phyloP scores from a whole-genome alignment of 257 asterid species.

The Gardenia jasminoides region DNA sequence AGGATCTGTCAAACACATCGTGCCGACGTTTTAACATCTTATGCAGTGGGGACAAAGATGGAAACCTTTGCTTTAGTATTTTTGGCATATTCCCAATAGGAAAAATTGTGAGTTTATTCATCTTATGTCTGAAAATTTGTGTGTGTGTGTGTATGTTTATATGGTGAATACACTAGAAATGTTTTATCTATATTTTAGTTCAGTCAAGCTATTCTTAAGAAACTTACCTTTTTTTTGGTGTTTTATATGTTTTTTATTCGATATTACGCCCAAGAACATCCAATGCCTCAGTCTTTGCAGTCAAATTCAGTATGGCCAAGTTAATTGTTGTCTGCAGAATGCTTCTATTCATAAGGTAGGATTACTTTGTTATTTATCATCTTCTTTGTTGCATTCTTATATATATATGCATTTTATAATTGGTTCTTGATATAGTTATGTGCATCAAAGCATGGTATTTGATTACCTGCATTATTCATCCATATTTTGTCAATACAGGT shows the following conservation, averaged over 20 bases:
- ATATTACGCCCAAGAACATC: slow-evolving; percentile 56
- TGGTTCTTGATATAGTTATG: slow-evolving; percentile 5
- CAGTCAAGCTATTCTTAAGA: background rate
- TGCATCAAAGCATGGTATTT: background rate
- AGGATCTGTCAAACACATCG: slow-evolving; percentile 84
- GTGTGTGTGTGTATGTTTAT: background rate
- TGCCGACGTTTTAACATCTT: slow-evolving; percentile 74
- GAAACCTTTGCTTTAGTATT: slow-evolving; percentile 79
- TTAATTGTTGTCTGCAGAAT: slow-evolving; percentile 50
- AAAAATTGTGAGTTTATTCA: slow-evolving; percentile 68
- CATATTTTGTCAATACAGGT: background rate
- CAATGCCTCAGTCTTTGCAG: slow-evolving; percentile 44
- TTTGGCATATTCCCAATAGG: slow-evolving; percentile 96
- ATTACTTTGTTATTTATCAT: slow-evolving; percentile 18
- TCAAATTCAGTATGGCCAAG: slow-evolving; percentile 38
- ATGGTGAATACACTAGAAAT: background rate
- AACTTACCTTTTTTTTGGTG: slow-evolving; percentile 17
- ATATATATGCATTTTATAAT: slow-evolving; percentile 2
- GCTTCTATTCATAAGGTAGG: slow-evolving; percentile 73
- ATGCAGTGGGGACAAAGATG: slow-evolving; percentile 94
- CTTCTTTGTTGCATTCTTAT: slow-evolving; percentile 6
- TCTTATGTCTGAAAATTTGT: slow-evolving; percentile 10
- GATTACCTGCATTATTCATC: background rate
- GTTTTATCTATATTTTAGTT: background rate
- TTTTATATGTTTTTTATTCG: slow-evolving; percentile 24